Evolutionary conservation across 805 yeast species (phyloP).

Genomic region (Kazachstania martiniae): DNA sequence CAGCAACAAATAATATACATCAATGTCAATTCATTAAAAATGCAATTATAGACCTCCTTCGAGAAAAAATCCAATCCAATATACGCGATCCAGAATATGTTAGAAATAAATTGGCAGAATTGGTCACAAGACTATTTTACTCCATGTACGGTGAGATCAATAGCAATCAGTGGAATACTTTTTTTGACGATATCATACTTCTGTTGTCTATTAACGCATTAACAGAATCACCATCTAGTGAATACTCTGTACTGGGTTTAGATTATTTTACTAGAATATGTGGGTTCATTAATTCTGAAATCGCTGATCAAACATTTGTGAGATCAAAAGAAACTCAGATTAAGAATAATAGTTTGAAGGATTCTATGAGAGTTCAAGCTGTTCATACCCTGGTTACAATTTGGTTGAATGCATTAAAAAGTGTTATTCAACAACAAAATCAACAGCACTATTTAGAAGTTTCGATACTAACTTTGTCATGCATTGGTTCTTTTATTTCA

Average conservation of each 20-base stretch:
- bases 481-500: slow-evolving; percentile 73
- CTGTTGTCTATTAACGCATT: slow-evolving; percentile 14
- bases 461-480: slow-evolving; percentile 35
- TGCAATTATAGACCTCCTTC: slow-evolving; percentile 15
- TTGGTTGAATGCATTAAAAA: slow-evolving; percentile 45
- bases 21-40: slow-evolving; percentile 15
- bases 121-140: slow-evolving; percentile 24
- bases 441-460: slow-evolving; percentile 13
- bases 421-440: slow-evolving; percentile 4
- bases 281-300: slow-evolving; percentile 72
- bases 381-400: slow-evolving; percentile 50
- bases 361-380: slow-evolving; percentile 67
- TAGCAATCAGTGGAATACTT: slow-evolving; percentile 22
- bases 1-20: slow-evolving; percentile 5
- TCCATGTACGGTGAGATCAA: slow-evolving; percentile 25
- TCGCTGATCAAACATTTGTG: slow-evolving; percentile 81
- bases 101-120: slow-evolving; percentile 26
- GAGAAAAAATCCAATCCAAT: slow-evolving; percentile 11
- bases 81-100: slow-evolving; percentile 23
- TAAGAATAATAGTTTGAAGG: slow-evolving; percentile 67
- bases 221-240: slow-evolving; percentile 2
- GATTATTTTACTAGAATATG: slow-evolving; percentile 73
- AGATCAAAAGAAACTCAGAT: slow-evolving; percentile 53
- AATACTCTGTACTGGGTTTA: slow-evolving; percentile 33
- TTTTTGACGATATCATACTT: slow-evolving; percentile 23